These are phyloP conservation scores for Chaetomiaceae sp. DNA, from an alignment of 2,329 filamentous ascomycete species.

Conservation along the genomic window DNA sequence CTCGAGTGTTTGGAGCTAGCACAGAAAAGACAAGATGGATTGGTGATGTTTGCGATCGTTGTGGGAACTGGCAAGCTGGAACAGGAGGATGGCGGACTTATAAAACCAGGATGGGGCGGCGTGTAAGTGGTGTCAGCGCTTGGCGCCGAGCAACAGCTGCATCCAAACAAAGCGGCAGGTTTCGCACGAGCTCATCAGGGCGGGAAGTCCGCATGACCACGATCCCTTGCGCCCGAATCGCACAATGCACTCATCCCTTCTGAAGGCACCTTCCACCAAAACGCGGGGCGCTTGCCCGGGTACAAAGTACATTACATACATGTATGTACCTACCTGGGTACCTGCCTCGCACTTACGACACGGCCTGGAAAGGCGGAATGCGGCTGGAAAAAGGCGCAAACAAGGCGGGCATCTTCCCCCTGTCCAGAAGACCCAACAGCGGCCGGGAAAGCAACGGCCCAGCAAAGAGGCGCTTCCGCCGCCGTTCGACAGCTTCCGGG, in stretches of 20 bases:
- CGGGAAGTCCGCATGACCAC: slow-evolving; percentile 16
- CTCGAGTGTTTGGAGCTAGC: background rate
- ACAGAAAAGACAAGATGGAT: background rate
- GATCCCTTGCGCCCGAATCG: slow-evolving; percentile 5
- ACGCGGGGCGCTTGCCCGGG: background rate
- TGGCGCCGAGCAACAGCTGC: slow-evolving; percentile 2
- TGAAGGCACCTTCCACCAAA: background rate
- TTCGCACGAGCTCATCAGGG: slow-evolving; percentile 13
- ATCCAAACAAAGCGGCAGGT: slow-evolving; percentile 16
- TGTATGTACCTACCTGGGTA: too few species aligned
- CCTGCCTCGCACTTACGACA: too few species aligned
- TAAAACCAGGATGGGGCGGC: slow-evolving; percentile 14
- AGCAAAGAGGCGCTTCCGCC: too few species aligned
- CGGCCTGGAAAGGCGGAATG: background rate
- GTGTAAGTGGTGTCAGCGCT: slow-evolving; percentile 15
- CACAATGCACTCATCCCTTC: slow-evolving; percentile 3
- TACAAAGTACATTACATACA: too few species aligned
- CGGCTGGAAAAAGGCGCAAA: slow-evolving; percentile 1
- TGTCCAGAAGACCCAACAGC: too few species aligned
- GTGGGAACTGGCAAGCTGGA: background rate
- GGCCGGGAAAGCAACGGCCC: too few species aligned
- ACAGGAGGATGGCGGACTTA: background rate
- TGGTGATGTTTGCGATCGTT: too few species aligned
- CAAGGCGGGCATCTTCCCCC: background rate
- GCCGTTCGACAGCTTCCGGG: too few species aligned